Percentiles rank a stretch among this genome's conserved stretches.
These are phyloP conservation scores for Breynia disticha DNA, from an alignment of 441 rosid species.

Conservation along the genomic window DNA sequence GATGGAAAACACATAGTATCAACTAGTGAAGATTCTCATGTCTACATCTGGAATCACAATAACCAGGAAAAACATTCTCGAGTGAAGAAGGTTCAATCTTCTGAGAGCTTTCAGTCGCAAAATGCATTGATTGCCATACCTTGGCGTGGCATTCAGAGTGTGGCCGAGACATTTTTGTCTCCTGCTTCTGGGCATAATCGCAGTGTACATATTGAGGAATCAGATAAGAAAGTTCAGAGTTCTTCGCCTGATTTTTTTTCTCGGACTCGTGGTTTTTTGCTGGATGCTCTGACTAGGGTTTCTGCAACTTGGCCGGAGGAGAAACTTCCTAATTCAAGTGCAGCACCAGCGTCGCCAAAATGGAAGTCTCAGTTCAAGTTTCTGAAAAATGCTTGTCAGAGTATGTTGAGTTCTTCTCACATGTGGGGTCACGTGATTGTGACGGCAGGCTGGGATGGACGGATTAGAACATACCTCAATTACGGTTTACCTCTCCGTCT, in stretches of 20 bases:
- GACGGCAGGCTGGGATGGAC: constrained; percentile 77
- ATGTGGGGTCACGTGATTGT: constrained; percentile 79
- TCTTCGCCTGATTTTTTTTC: constrained; percentile 40
- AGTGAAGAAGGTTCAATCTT: constrained; percentile 38
- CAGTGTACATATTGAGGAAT: constrained; percentile 11
- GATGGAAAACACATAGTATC: constrained; percentile 81
- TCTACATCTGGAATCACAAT: constrained; percentile 64
- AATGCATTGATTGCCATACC: constrained; percentile 76
- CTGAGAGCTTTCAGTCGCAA: constrained; percentile 54
- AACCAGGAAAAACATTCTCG: constrained; percentile 28
- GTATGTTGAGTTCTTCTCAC: constrained; percentile 37
- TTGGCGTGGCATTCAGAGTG: constrained; percentile 59
- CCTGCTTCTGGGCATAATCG: constrained; percentile 13
- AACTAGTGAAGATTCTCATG: constrained; percentile 62
- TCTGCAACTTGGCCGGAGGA: constrained; percentile 98
- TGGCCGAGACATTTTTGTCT: constrained; percentile 11
- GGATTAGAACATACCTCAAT: constrained; percentile 67
- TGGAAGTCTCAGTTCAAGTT: constrained; percentile 46
- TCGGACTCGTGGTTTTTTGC: constrained; percentile 42
- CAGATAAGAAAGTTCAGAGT: constrained; percentile 19
- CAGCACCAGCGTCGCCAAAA: constrained; percentile 25
- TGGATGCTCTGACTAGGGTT: constrained; percentile 62
- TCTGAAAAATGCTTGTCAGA: constrained; percentile 49
- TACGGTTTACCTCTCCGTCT: constrained; percentile 57
- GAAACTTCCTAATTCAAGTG: constrained; percentile 45